Base-by-base conservation (phyloP, 768 basidiomycete genomes). In the Pleurotus sapidus region DNA sequence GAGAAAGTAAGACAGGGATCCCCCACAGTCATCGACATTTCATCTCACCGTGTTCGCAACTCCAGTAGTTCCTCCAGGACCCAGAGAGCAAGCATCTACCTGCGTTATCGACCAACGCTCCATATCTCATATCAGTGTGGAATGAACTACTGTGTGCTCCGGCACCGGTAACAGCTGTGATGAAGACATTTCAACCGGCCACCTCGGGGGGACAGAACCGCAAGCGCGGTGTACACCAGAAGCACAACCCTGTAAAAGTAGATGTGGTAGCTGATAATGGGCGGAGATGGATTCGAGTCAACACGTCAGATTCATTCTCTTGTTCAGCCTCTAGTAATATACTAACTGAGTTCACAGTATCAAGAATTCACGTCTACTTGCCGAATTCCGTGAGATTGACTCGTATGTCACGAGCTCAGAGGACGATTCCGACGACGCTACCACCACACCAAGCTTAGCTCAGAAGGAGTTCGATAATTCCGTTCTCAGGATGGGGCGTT, bases 311-410 rank as follows among this genome's bases (percentile, higher is more conserved):
- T 48, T 27, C 25, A 27, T 37, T 18, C 18, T 14, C n/a, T 25
- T 5, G 40, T 56, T 40, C 14, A 49, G 54, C 55, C 11, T 17
- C 30, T 34, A 4, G 17, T 27, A 11, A 47, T 24, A 50, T 37
- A 15, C 24, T 12, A 25, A 49, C 37, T 49, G 11, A 5, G 27
- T 55, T 24, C 15, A 0, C 63, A 95, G 92, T 8, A 83, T 88
- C 8, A 94, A 89, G 64, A 90, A 91, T 59, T 77, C 84, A 3
- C 84, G 90, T 1, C 74, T 96, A 25, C 70, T 89, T 4, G 81
- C 87, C 30, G 93, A 96, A 67, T 89, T 96, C 60, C 80, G 85
- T 37, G 93, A 95, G 71, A 81, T 91, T 30, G 93, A 95, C 61
- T 90, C 89, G 1, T 93, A 92, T 67, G 64, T 87, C 14, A 88